Evolutionary conservation across 2,329 filamentous ascomycete species (phyloP), one percentile per base, ranked within the genome.

Genomic region (Clarireedia paspali): DNA sequence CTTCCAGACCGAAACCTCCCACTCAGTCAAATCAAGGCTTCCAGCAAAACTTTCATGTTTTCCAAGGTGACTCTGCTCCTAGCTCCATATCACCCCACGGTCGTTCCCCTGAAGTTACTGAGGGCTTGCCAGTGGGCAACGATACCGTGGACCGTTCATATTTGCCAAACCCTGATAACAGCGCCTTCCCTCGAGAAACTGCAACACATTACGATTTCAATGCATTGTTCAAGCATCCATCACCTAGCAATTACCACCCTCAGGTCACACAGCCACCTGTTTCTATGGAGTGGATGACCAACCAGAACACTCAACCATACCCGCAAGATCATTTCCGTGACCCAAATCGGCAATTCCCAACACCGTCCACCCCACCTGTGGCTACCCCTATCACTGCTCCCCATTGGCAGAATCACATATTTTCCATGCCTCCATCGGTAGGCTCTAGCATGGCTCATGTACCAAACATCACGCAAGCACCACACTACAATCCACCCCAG

Each of bases 131-230:
- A 55, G 47, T 10, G 15, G 36, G 24, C 59, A 63, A 42, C 57
- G 51, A 54, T 49, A 49, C 59, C 5, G 51, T 64, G 6, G 62
- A 63, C 34, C 59, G 46, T 6, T 62, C 62, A 47, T 59, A 60
- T 12, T 15, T 62, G 38, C 60, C 62, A 10, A 60, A 59, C 20
- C 53, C 59, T 23, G 55, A 44, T 30, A 42, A 52, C 6, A 55
- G 36, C 17, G 50, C 48, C 10, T 40, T 44, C 15, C 47, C 53
- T 14, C 53, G 45, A 15, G 48, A 48, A 17, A 44, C 53, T 39
- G 51, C 55, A n/a, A 54, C 56, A 49, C 62, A 66, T 23, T 66
- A 66, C 57, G 62, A 64, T 40, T 66, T 66, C 38, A 47, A 66
- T 39, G 59, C 62, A 47, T 54, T 64, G 2, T 38, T 50, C 50